Evolutionary conservation across 2,329 filamentous ascomycete genomes (phyloP).

Genomic region (Fusarium pseudograminearum): DNA sequence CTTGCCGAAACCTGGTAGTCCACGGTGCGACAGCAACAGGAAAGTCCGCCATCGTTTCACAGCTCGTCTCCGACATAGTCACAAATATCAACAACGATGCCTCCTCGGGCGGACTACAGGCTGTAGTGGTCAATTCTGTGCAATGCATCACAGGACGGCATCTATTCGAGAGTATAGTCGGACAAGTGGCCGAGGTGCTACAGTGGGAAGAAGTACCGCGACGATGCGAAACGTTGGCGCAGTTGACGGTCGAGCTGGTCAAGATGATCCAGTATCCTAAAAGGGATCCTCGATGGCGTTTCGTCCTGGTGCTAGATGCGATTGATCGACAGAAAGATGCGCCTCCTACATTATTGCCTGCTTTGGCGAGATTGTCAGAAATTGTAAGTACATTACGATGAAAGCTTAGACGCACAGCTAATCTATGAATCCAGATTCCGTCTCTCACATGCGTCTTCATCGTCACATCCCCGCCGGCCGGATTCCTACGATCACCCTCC

Average conservation of each 20-base stretch:
- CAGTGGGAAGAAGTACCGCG: constrained; percentile 62
- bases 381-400: constrained; percentile 67
- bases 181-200: constrained; percentile 67
- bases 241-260: constrained; percentile 78
- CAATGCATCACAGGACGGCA: constrained; percentile 85
- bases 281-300: constrained; percentile 63
- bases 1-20: constrained; percentile 79
- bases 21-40: constrained; percentile 90
- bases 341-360: constrained; percentile 81
- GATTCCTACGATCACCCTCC: constrained; percentile 76
- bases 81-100: constrained; percentile 28
- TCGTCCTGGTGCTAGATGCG: constrained; percentile 88
- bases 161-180: constrained; percentile 77
- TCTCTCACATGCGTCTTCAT: constrained; percentile 82
- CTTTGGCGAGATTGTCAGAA: constrained; percentile 84
- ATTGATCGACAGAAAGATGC: constrained; percentile 88
- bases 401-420: background rate
- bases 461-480: constrained; percentile 76
- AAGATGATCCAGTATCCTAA: constrained; percentile 66
- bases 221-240: constrained; percentile 83
- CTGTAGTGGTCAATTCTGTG: constrained; percentile 74
- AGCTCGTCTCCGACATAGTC: constrained; percentile 53
- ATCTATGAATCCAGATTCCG: constrained; percentile 71
- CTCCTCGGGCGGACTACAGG: constrained; percentile 56
- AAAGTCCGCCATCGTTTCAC: constrained; percentile 78